Evolutionary conservation across 768 basidiomycete species (phyloP).

Genomic region (Lactifluus rugatus): DNA sequence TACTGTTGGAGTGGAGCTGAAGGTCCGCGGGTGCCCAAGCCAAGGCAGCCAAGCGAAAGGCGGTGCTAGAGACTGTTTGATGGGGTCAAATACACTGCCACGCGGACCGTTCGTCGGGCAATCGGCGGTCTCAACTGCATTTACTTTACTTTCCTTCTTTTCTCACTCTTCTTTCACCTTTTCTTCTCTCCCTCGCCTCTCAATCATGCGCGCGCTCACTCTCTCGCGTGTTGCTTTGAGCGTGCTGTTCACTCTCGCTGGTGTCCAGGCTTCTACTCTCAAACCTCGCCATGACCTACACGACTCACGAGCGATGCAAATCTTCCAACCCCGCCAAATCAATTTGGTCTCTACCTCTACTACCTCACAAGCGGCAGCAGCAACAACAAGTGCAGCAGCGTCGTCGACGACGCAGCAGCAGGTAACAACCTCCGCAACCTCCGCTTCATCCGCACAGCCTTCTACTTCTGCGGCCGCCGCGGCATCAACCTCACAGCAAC

Average conservation of each 20-base stretch:
- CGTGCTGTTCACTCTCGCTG: slow-evolving; percentile 24
- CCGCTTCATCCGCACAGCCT: neutral
- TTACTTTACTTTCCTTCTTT: neutral
- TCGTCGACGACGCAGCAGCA: neutral
- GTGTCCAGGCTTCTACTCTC: slow-evolving; percentile 23
- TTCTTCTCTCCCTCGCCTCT: neutral
- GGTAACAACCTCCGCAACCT: neutral
- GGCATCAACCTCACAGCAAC: neutral
- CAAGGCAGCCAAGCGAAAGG: neutral
- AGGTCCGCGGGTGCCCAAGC: no score
- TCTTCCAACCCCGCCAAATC: slow-evolving; percentile 17
- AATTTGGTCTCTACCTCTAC: neutral
- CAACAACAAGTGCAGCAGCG: neutral
- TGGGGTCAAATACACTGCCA: neutral
- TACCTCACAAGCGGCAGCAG: neutral
- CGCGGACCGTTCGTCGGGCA: neutral
- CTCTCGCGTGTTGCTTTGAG: slow-evolving; percentile 21
- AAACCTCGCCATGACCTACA: slow-evolving; percentile 22
- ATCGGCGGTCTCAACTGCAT: neutral
- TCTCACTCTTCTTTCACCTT: neutral
- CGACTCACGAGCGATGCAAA: neutral
- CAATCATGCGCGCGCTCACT: slow-evolving; percentile 21
- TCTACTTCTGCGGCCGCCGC: slow-evolving; percentile 15
- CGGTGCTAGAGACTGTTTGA: neutral
- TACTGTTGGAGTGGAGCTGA: no score